These are phyloP conservation scores for Artemisia argyi DNA, from an alignment of 129 eudicot genomes.

Conservation along the genomic window DNA sequence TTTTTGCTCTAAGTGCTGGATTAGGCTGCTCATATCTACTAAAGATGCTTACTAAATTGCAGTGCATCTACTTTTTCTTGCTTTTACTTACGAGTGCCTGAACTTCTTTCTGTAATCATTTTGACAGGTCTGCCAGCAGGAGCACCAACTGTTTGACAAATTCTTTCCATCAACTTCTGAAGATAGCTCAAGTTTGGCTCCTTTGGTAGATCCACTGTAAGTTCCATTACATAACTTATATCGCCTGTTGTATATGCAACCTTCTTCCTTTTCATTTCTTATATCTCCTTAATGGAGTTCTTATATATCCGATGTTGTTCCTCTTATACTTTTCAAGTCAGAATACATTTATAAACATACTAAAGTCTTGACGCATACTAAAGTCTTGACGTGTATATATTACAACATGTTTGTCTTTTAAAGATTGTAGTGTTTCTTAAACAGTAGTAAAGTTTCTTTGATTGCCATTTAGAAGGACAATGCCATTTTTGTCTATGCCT, in stretches of 20 bases:
- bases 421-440: background rate
- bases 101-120: slow-evolving; percentile 4
- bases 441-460: background rate
- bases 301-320: background rate
- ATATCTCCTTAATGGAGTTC: background rate
- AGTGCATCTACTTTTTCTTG: slow-evolving; percentile 7
- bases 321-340: background rate
- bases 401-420: background rate
- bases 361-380: slow-evolving; percentile 7
- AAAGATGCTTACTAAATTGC: slow-evolving; percentile 17
- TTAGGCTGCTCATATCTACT: background rate
- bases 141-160: slow-evolving; percentile 93
- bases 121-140: slow-evolving; percentile 90
- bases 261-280: slow-evolving; percentile 10
- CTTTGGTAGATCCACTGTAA: slow-evolving; percentile 89
- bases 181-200: slow-evolving; percentile 91
- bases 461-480: too few species aligned
- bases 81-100: background rate
- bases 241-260: slow-evolving; percentile 7
- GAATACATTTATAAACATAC: slow-evolving; percentile 8
- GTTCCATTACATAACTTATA: slow-evolving; percentile 30
- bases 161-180: slow-evolving; percentile 94
- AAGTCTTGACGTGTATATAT: background rate
- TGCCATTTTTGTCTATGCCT: too few species aligned
- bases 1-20: background rate